These are phyloP conservation scores for Calonectria fujianensis DNA, from an alignment of 2,329 filamentous ascomycete genomes.

Conservation along the genomic window DNA sequence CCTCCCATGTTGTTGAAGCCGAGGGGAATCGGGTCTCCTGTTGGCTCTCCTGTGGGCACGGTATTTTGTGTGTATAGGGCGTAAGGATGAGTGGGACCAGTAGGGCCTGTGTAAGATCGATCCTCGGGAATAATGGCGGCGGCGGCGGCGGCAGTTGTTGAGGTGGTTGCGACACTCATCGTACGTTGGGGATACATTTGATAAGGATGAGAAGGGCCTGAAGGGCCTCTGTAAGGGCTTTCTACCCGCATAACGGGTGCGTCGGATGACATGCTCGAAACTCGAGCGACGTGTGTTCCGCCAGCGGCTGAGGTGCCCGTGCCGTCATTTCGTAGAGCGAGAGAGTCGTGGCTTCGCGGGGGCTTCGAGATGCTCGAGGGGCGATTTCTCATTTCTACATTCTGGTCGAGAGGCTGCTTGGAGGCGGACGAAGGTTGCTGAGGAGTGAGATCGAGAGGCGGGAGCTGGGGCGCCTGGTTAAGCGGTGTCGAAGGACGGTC, in stretches of 20 bases:
- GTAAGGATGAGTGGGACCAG: slow-evolving; percentile 88
- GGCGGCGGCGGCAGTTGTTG: slow-evolving; percentile 79
- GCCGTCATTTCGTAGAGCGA: slow-evolving; percentile 73
- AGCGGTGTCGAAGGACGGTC: slow-evolving; percentile 31
- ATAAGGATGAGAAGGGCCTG: slow-evolving; percentile 88
- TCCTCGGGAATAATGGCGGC: slow-evolving; percentile 66
- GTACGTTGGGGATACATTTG: slow-evolving; percentile 86
- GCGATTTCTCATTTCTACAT: slow-evolving; percentile 57
- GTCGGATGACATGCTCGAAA: slow-evolving; percentile 60
- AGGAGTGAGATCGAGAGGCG: slow-evolving; percentile 32
- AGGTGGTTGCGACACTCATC: slow-evolving; percentile 83
- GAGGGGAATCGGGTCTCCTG: slow-evolving; percentile 73
- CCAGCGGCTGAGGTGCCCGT: slow-evolving; percentile 53
- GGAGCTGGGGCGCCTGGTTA: slow-evolving; percentile 38
- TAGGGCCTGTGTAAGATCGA: slow-evolving; percentile 74
- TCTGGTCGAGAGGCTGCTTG: slow-evolving; percentile 50
- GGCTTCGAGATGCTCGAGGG: slow-evolving; percentile 75
- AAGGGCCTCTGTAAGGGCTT: slow-evolving; percentile 81
- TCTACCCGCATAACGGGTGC: slow-evolving; percentile 68
- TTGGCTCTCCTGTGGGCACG: slow-evolving; percentile 69
- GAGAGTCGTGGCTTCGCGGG: slow-evolving; percentile 68
- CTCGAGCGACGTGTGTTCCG: slow-evolving; percentile 44
- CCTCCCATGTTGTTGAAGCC: slow-evolving; percentile 83
- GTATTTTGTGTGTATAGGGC: slow-evolving; percentile 90
- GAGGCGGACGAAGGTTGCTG: slow-evolving; percentile 45